Evolutionary conservation across 805 yeast genomes (phyloP).

Genomic region (Cyberlindnera mycetangii): DNA sequence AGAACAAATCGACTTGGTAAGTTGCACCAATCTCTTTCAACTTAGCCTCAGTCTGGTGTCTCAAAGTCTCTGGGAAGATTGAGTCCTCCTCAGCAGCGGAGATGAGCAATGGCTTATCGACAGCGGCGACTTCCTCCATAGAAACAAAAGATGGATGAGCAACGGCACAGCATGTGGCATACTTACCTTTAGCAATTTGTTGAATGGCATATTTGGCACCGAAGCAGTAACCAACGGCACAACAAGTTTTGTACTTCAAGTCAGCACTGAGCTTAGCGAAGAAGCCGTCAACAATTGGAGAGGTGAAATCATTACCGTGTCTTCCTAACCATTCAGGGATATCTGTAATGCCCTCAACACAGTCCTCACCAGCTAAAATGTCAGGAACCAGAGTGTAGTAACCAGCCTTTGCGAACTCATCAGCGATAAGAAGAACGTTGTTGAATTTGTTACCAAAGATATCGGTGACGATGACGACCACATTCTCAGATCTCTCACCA

Average conservation of each 20-base stretch:
- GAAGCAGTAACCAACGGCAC: constrained; percentile 75
- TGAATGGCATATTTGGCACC: constrained; percentile 74
- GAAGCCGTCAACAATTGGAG: constrained; percentile 47
- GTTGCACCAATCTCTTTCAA: constrained; percentile 50
- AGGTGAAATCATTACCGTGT: constrained; percentile 50
- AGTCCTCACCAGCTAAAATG: constrained; percentile 51
- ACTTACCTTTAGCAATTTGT: constrained; percentile 38
- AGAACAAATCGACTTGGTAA: constrained; percentile 59
- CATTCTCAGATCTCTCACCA: constrained; percentile 40
- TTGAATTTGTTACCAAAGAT: constrained; percentile 58
- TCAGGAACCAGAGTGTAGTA: constrained; percentile 77
- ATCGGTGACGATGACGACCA: constrained; percentile 66
- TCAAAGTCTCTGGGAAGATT: constrained; percentile 60
- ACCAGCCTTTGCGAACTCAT: constrained; percentile 57
- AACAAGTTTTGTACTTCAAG: constrained; percentile 45
- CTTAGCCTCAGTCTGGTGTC: constrained; percentile 57
- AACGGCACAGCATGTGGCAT: constrained; percentile 59
- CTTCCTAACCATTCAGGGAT: constrained; percentile 46
- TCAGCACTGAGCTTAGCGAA: constrained; percentile 41
- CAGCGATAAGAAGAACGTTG: constrained; percentile 64
- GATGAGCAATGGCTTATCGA: constrained; percentile 55
- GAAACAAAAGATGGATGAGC: constrained; percentile 83
- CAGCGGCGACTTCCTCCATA: constrained; percentile 58
- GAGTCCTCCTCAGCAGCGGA: constrained; percentile 73
- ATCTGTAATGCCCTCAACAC: constrained; percentile 31